Conservation (phyloP, 176 grass and related monocot genomes). For the Typha latifolia region DNA sequence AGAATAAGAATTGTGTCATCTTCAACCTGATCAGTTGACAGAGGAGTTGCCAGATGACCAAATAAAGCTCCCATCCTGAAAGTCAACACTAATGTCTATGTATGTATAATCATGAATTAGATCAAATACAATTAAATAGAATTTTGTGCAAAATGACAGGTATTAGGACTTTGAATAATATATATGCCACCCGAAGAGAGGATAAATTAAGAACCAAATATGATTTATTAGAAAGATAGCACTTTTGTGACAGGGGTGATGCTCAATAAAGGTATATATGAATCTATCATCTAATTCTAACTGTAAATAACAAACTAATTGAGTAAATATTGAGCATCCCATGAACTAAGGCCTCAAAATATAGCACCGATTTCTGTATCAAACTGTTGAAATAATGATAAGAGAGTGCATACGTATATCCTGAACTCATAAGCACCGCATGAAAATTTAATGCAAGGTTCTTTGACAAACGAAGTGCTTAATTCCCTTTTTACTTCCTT, state of each 20-base stretch:
- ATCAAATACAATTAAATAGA: conserved; percentile 12
- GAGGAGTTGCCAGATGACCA: conserved; percentile 43
- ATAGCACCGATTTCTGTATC: no score
- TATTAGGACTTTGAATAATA: background rate
- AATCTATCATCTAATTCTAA: background rate
- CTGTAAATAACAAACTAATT: background rate
- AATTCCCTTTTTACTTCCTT: no score
- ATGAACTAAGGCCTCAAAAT: background rate
- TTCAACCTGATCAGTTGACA: conserved; percentile 42
- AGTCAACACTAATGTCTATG: background rate
- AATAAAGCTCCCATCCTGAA: conserved; percentile 85
- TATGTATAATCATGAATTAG: conserved; percentile 3
- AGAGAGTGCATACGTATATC: no score
- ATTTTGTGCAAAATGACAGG: conserved; percentile 4
- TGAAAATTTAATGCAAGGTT: no score
- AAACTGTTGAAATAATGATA: no score
- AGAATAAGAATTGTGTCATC: conserved; percentile 63
- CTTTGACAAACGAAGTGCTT: no score
- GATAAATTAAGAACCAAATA: background rate
- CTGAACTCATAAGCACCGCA: no score
- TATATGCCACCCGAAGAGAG: background rate
- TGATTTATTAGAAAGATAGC: background rate
- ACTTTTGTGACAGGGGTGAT: background rate
- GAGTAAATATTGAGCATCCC: background rate
- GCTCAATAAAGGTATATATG: background rate